Percentiles rank a stretch among this genome's conserved stretches.
These are phyloP conservation scores for Chytridium lagenaria DNA, from an alignment of 371 early-diverging fungal genomes.

Conservation along the genomic window DNA sequence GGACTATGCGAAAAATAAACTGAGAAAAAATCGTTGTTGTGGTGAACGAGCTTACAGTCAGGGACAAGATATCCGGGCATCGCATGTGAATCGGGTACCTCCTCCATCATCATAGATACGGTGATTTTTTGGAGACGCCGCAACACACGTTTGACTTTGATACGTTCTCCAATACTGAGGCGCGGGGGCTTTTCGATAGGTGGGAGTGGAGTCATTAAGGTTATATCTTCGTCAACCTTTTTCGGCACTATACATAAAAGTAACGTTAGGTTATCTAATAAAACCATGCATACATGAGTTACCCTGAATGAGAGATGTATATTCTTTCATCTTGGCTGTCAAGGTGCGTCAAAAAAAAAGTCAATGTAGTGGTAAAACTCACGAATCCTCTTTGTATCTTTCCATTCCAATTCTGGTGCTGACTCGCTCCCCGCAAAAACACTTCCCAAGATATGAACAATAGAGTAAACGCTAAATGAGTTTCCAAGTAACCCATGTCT, in stretches of 20 bases:
- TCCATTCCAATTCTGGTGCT: slow-evolving; percentile 14
- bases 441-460: slow-evolving; percentile 16
- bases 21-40: background rate
- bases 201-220: slow-evolving; percentile 1
- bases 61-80: slow-evolving; percentile 12
- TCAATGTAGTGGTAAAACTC: too few relatives aligned
- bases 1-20: background rate
- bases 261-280: background rate
- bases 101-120: background rate
- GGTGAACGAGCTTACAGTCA: slow-evolving; percentile 9
- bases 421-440: slow-evolving; percentile 2
- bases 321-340: too few relatives aligned
- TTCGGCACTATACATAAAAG: background rate
- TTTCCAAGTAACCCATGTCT: slow-evolving; percentile 15
- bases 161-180: slow-evolving; percentile 12
- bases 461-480: slow-evolving; percentile 22
- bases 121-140: background rate
- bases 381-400: background rate
- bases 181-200: background rate
- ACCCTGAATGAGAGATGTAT: too few relatives aligned
- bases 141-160: slow-evolving; percentile 10
- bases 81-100: background rate
- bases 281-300: too few relatives aligned
- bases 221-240: background rate
- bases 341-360: too few relatives aligned